Conservation (phyloP, 352 stramenopile species). For the Phytophthora agathidicida region DNA sequence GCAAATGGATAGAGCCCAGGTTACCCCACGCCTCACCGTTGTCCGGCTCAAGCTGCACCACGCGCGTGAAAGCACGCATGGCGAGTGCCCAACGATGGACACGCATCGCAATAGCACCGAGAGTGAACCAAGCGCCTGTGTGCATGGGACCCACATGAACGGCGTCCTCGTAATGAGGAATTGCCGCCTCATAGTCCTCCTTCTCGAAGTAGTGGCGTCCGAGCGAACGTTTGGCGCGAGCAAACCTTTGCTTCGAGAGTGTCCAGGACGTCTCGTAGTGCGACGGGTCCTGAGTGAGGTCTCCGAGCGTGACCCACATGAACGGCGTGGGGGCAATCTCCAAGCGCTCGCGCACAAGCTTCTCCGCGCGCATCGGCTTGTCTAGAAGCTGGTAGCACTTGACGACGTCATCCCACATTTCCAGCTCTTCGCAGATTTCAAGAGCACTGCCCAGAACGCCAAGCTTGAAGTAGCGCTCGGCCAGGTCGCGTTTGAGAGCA, state of each 20-base stretch:
- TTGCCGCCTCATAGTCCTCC: slow-evolving; percentile 76
- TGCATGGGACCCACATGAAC: slow-evolving; percentile 91
- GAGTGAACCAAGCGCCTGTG: slow-evolving; percentile 92
- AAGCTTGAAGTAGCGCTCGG: slow-evolving; percentile 92
- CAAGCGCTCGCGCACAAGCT: slow-evolving; percentile 90
- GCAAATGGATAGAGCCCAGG: slow-evolving; percentile 94
- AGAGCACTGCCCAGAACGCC: slow-evolving; percentile 89
- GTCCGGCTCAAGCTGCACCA: slow-evolving; percentile 95
- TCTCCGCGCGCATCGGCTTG: slow-evolving; percentile 90
- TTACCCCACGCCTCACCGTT: slow-evolving; percentile 96
- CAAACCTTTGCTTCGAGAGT: slow-evolving; percentile 91
- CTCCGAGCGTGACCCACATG: slow-evolving; percentile 94
- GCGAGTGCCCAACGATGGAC: slow-evolving; percentile 85
- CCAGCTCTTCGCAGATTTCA: slow-evolving; percentile 94
- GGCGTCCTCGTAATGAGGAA: slow-evolving; percentile 84
- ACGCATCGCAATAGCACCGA: slow-evolving; percentile 93
- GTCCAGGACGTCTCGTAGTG: slow-evolving; percentile 94
- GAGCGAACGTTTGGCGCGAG: slow-evolving; percentile 91
- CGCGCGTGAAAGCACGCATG: slow-evolving; percentile 90
- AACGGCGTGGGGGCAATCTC: slow-evolving; percentile 87
- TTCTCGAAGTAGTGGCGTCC: slow-evolving; percentile 91
- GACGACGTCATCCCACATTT: slow-evolving; percentile 97
- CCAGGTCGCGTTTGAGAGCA: slow-evolving; percentile 93
- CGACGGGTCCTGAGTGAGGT: slow-evolving; percentile 89
- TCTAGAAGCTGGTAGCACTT: slow-evolving; percentile 95